A percentile compares a stretch with the other conserved stretches of the same genome.
Conservation (phyloP, 129 eudicot genomes). For the Helianthus annuus region DNA sequence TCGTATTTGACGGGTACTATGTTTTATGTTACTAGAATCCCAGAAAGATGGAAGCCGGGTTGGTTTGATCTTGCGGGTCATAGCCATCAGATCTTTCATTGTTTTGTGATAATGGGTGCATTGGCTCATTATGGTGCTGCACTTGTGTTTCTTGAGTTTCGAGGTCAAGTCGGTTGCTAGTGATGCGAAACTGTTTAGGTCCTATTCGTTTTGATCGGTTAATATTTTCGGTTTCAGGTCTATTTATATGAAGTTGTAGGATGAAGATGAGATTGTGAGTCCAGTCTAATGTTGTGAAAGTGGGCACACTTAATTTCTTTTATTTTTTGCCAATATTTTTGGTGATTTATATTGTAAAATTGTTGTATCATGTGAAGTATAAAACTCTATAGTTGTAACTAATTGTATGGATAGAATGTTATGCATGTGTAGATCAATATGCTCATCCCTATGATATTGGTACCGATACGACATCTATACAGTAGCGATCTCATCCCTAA, state of each 20-base stretch:
- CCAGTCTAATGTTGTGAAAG: neutral
- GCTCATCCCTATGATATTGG: no score
- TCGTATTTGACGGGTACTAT: slow-evolving; percentile 68
- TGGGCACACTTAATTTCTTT: neutral
- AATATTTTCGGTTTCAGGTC: slow-evolving; percentile 5
- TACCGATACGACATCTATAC: no score
- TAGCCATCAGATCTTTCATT: slow-evolving; percentile 86
- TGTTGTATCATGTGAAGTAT: slow-evolving; percentile 5
- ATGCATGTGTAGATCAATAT: slow-evolving; percentile 6
- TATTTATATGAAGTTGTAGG: slow-evolving; percentile 8
- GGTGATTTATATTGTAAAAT: slow-evolving; percentile 3
- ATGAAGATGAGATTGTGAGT: slow-evolving; percentile 11
- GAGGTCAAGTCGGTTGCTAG: slow-evolving; percentile 19
- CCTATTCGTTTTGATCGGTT: neutral
- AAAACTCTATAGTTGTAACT: slow-evolving; percentile 6
- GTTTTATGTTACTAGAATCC: slow-evolving; percentile 67
- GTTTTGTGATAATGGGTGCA: slow-evolving; percentile 77
- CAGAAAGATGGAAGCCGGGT: slow-evolving; percentile 86
- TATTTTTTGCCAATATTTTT: neutral
- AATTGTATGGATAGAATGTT: neutral
- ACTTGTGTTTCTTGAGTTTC: slow-evolving; percentile 49
- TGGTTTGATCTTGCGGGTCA: slow-evolving; percentile 83
- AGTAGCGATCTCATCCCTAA: no score
- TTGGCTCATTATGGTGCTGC: slow-evolving; percentile 86
- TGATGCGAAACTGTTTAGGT: neutral